These are phyloP conservation scores for Sphagnum magellanicum DNA, from an alignment of 228 moss, liverwort and hornwort species.

Conservation along the genomic window DNA sequence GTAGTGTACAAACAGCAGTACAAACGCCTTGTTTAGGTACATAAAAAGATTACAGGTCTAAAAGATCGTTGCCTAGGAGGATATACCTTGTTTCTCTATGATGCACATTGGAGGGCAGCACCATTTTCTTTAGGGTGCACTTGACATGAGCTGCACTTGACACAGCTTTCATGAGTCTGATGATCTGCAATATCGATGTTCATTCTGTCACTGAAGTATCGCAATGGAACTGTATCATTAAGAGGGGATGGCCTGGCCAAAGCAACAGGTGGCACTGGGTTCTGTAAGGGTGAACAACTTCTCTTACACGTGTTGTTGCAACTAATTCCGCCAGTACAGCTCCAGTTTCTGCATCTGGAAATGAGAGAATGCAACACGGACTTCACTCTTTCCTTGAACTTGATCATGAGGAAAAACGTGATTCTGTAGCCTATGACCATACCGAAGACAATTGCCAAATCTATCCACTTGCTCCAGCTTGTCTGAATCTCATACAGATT, in stretches of 20 bases:
- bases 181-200: too few relatives aligned
- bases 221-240: not conserved
- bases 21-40: too few relatives aligned
- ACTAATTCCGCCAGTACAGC: too few relatives aligned
- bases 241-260: not conserved
- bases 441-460: conserved; percentile 18
- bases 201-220: not conserved
- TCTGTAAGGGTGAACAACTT: not conserved
- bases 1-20: too few relatives aligned
- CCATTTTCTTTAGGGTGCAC: too few relatives aligned
- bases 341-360: too few relatives aligned
- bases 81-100: too few relatives aligned
- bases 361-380: conserved; percentile 1
- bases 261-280: not conserved
- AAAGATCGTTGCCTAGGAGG: too few relatives aligned
- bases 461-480: conserved; percentile 28
- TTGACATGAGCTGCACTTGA: too few relatives aligned
- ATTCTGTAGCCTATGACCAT: conserved; percentile 33
- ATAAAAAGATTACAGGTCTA: too few relatives aligned
- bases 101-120: too few relatives aligned
- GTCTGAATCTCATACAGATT: conserved; percentile 27
- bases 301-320: not conserved
- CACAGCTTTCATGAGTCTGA: too few relatives aligned
- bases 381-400: conserved; percentile 25
- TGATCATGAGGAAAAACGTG: conserved; percentile 43